Evolutionary conservation across 148 eudicot species (phyloP).

Genomic region (Cornus florida): DNA sequence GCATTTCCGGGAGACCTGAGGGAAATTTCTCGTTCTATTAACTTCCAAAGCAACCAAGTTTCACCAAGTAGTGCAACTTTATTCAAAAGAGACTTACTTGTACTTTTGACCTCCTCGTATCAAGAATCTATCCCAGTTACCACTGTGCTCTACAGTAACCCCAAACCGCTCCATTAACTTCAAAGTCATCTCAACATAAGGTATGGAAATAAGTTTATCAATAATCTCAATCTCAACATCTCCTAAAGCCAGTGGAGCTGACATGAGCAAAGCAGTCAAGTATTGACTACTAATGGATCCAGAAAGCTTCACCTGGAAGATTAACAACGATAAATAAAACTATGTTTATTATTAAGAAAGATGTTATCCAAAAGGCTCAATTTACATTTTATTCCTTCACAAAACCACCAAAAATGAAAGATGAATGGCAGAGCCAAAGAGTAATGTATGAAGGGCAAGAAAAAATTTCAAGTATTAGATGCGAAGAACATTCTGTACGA

Average conservation of each 20-base stretch:
- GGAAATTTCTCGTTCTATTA: neutral
- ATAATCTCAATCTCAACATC: constrained; percentile 90
- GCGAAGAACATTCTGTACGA: no score
- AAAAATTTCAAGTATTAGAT: no score
- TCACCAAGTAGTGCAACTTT: neutral
- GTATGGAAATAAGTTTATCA: constrained; percentile 90
- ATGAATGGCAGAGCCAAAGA: neutral
- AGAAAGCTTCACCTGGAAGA: constrained; percentile 85
- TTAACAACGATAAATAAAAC: neutral
- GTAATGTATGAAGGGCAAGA: neutral
- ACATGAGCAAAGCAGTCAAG: constrained; percentile 95
- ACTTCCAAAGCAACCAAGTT: constrained; percentile 7
- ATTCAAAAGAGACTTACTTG: constrained; percentile 57
- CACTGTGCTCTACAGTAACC: constrained; percentile 71
- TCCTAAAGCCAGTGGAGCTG: constrained; percentile 90
- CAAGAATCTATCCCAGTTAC: constrained; percentile 76
- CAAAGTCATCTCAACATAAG: constrained; percentile 98
- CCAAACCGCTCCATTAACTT: constrained; percentile 97
- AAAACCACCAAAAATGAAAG: neutral
- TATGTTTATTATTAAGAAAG: neutral
- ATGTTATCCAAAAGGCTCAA: neutral
- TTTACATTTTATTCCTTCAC: neutral
- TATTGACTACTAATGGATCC: constrained; percentile 98
- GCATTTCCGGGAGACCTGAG: constrained; percentile 94
- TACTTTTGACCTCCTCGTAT: constrained; percentile 90